Evolutionary conservation across 2,329 filamentous ascomycete species (phyloP).

Genomic region (Monosporascus ibericus): DNA sequence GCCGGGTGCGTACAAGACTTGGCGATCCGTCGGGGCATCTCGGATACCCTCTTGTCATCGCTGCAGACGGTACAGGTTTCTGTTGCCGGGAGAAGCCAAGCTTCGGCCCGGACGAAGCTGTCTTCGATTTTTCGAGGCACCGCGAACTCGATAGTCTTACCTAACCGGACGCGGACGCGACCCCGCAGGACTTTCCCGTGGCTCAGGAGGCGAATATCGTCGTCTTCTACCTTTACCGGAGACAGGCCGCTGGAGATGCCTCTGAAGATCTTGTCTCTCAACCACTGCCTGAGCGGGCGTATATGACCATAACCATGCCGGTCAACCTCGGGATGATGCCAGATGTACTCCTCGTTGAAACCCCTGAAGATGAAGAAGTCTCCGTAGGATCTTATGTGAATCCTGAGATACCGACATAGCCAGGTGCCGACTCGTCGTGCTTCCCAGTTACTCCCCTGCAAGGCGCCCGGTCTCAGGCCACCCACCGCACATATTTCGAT

Average conservation of each 20-base stretch:
- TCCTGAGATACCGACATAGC: constrained; percentile 26
- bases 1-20: constrained; percentile 21
- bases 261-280: constrained; percentile 10
- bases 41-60: constrained; percentile 27
- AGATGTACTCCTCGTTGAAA: constrained; percentile 27
- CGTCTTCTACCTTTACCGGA: constrained; percentile 6
- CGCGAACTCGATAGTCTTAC: constrained; percentile 24
- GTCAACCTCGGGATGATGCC: constrained; percentile 16
- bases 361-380: constrained; percentile 24
- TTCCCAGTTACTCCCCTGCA: constrained; percentile 29
- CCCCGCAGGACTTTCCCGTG: constrained; percentile 9
- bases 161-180: constrained; percentile 14
- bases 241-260: constrained; percentile 5
- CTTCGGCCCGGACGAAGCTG: constrained; percentile 23
- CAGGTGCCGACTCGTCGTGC: constrained; percentile 19
- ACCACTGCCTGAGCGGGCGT: constrained; percentile 12
- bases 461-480: constrained; percentile 21
- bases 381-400: constrained; percentile 15
- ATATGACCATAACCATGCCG: constrained; percentile 6
- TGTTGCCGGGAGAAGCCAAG: constrained; percentile 24
- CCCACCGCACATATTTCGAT: constrained; percentile 23
- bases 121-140: constrained; percentile 21
- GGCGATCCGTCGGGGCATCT: constrained; percentile 27
- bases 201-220: constrained; percentile 14
- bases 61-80: constrained; percentile 28